phyloP scores from a whole-genome alignment of 2,329 filamentous ascomycete genomes.

The Phyllosticta paracitricarpa region DNA sequence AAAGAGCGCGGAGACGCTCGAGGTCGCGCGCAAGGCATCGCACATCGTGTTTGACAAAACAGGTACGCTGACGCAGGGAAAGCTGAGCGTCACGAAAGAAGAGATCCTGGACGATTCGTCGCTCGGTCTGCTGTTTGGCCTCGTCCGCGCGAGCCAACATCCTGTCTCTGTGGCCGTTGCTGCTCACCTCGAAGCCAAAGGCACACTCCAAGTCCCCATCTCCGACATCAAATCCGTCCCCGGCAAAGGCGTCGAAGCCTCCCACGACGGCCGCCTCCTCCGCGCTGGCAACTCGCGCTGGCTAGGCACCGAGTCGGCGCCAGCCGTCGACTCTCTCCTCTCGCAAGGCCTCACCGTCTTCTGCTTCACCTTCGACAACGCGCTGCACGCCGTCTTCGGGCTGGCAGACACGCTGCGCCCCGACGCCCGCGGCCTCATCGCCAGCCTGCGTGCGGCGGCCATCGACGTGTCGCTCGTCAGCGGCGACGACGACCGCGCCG shows the following conservation, averaged over 20 bases:
- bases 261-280: not conserved
- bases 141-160: constrained; percentile 27
- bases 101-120: constrained; percentile 13
- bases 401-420: constrained; percentile 40
- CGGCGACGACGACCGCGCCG: constrained; percentile 44
- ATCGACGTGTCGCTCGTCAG: constrained; percentile 47
- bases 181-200: not conserved
- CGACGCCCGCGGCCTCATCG: constrained; percentile 42
- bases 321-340: not conserved
- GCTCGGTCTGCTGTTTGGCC: constrained; percentile 24
- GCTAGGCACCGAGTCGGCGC: not conserved
- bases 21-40: constrained; percentile 49
- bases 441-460: constrained; percentile 37
- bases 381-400: constrained; percentile 39
- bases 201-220: not conserved
- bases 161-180: constrained; percentile 2
- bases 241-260: constrained; percentile 2
- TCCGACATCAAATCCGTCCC: not conserved
- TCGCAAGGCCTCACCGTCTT: constrained; percentile 19
- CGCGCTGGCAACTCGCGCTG: constrained; percentile 5
- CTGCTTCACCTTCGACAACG: constrained; percentile 36
- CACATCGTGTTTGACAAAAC: constrained; percentile 76
- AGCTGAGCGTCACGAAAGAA: constrained; percentile 27
- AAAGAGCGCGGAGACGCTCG: constrained; percentile 55
- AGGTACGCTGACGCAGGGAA: constrained; percentile 58